These are phyloP conservation scores for Pseudogymnoascus verrucosus DNA, from an alignment of 2,329 filamentous ascomycete species.

Conservation along the genomic window DNA sequence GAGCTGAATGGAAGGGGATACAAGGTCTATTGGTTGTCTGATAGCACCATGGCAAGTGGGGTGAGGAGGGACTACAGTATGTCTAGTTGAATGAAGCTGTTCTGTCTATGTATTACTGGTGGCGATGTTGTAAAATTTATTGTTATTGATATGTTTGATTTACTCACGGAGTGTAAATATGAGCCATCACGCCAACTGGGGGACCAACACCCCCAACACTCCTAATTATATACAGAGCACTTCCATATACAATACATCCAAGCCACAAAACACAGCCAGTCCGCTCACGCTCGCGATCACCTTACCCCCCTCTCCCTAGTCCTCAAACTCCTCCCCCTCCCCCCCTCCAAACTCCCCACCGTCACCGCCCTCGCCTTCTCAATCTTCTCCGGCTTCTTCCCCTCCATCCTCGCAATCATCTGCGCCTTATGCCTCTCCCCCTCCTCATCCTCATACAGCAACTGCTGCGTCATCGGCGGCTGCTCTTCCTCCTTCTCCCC, in stretches of 20 bases:
- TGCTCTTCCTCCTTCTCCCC: conserved; percentile 18
- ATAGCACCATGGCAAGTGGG: neutral
- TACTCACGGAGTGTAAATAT: neutral
- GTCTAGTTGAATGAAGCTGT: neutral
- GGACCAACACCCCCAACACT: neutral
- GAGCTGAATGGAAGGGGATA: neutral
- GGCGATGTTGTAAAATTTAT: neutral
- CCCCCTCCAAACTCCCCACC: conserved; percentile 16
- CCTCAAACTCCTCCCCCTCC: neutral
- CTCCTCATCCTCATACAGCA: conserved; percentile 27
- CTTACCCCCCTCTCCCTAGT: neutral
- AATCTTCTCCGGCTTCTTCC: conserved; percentile 19
- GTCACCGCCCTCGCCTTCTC: conserved; percentile 18
- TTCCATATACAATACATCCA: too few relatives aligned
- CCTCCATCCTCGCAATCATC: conserved; percentile 26
- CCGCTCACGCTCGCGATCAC: too few relatives aligned
- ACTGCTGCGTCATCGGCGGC: conserved; percentile 21
- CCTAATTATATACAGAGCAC: neutral
- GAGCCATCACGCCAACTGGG: neutral
- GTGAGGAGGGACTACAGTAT: neutral
- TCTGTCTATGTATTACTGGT: neutral
- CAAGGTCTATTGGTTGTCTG: neutral
- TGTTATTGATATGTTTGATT: neutral
- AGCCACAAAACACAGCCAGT: too few relatives aligned
- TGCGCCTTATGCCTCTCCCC: conserved; percentile 22